Evolutionary conservation across 192 early-diverging fungal genomes (phyloP).

Genomic region (Spizellomyces punctatus): DNA sequence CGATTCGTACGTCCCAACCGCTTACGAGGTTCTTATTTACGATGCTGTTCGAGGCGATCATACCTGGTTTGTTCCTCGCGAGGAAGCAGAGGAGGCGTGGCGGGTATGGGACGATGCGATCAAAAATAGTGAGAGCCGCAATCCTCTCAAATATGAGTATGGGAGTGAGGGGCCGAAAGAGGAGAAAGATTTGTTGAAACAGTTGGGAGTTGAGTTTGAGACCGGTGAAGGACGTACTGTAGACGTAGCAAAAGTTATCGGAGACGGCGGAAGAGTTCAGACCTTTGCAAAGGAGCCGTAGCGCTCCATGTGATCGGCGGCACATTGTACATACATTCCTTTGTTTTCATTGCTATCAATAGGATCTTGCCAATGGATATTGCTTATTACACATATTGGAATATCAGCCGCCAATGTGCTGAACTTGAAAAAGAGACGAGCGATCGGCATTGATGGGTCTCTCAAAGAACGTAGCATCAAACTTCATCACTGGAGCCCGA

Average conservation of each 20-base stretch:
- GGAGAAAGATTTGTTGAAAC: slow-evolving; percentile 67
- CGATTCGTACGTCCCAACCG: slow-evolving; percentile 78
- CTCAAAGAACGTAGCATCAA: too few species aligned
- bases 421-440: not conserved
- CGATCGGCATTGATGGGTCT: too few species aligned
- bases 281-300: not conserved
- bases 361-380: not conserved
- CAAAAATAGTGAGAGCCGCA: slow-evolving; percentile 42
- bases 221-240: not conserved
- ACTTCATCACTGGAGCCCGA: too few species aligned
- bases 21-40: slow-evolving; percentile 82
- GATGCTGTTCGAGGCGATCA: slow-evolving; percentile 83
- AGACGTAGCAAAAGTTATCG: slow-evolving; percentile 4
- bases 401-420: not conserved
- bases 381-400: not conserved
- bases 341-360: not conserved
- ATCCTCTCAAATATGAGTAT: slow-evolving; percentile 67
- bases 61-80: slow-evolving; percentile 85
- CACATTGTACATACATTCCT: not conserved
- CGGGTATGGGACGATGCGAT: slow-evolving; percentile 83
- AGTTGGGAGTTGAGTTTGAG: slow-evolving; percentile 19
- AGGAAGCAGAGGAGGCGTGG: slow-evolving; percentile 89
- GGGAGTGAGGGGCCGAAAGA: slow-evolving; percentile 74
- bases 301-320: not conserved
- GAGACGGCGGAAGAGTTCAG: not conserved